A percentile compares a stretch with the other conserved stretches of the same genome.
These are phyloP conservation scores for Porogramme epimiltina DNA, from an alignment of 1,284 basidiomycete species.

Conservation along the genomic window DNA sequence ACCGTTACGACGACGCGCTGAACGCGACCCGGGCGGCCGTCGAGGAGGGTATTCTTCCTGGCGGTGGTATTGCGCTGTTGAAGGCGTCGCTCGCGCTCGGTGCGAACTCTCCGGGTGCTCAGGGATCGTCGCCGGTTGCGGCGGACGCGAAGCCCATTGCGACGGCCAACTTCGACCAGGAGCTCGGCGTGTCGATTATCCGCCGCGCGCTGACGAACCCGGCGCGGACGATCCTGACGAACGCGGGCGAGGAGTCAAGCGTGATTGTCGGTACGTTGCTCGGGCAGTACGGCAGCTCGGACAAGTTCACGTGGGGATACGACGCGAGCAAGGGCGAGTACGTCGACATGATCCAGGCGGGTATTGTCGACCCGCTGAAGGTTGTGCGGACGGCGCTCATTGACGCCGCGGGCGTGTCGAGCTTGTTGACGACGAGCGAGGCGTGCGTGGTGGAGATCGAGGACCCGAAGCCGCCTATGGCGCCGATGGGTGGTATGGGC, in stretches of 20 bases:
- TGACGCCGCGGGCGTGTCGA: slow-evolving; percentile 87
- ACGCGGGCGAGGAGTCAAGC: slow-evolving; percentile 93
- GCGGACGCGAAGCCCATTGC: slow-evolving; percentile 67
- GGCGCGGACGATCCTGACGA: slow-evolving; percentile 88
- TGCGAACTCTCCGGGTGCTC: slow-evolving; percentile 49
- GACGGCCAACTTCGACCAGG: slow-evolving; percentile 96
- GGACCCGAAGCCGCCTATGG: slow-evolving; percentile 66
- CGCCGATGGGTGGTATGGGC: slow-evolving; percentile 64
- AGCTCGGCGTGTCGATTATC: slow-evolving; percentile 95
- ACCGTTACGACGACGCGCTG: slow-evolving; percentile 96
- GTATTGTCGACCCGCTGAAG: slow-evolving; percentile 94
- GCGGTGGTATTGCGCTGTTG: slow-evolving; percentile 90
- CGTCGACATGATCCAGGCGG: slow-evolving; percentile 91
- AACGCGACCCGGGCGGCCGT: slow-evolving; percentile 98
- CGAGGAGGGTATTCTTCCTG: slow-evolving; percentile 97
- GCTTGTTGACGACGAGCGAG: slow-evolving; percentile 92
- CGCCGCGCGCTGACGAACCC: slow-evolving; percentile 85
- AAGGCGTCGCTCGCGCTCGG: slow-evolving; percentile 86
- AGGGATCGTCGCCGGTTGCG: slow-evolving; percentile 35
- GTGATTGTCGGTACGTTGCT: slow-evolving; percentile 91
- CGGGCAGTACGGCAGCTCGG: slow-evolving; percentile 61
- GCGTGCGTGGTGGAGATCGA: slow-evolving; percentile 90
- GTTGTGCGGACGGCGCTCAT: slow-evolving; percentile 91
- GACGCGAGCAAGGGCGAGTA: slow-evolving; percentile 92
- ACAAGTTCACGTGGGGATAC: slow-evolving; percentile 88